A percentile compares a stretch with the other conserved stretches of the same genome.
Evolutionary conservation across 352 stramenopile species (phyloP).

Genomic region (Pythium chondricola): DNA sequence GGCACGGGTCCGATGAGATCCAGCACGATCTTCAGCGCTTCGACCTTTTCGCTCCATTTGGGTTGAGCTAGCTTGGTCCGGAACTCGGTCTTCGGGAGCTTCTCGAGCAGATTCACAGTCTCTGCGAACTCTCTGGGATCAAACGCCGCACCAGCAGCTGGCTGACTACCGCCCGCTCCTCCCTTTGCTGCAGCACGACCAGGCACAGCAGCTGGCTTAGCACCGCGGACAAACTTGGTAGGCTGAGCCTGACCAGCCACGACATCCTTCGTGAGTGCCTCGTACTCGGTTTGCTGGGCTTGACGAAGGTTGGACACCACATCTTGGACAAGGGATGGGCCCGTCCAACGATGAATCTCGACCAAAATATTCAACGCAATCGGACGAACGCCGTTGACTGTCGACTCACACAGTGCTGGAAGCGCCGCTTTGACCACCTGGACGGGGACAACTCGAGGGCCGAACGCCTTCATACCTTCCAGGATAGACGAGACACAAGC

Average conservation of each 20-base stretch:
- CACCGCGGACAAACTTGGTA: slow-evolving; percentile 65
- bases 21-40: slow-evolving; percentile 80
- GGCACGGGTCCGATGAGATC: slow-evolving; percentile 74
- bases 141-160: slow-evolving; percentile 27
- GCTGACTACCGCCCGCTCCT: slow-evolving; percentile 1
- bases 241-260: slow-evolving; percentile 51
- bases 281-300: slow-evolving; percentile 81
- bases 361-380: slow-evolving; percentile 72
- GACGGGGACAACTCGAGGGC: slow-evolving; percentile 64
- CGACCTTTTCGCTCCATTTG: slow-evolving; percentile 87
- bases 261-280: slow-evolving; percentile 70
- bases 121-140: slow-evolving; percentile 83
- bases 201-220: slow-evolving; percentile 24
- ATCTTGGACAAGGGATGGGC: slow-evolving; percentile 66
- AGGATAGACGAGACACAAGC: slow-evolving; percentile 59
- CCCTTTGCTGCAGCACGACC: slow-evolving; percentile 8
- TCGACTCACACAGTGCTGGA: slow-evolving; percentile 69
- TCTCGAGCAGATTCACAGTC: slow-evolving; percentile 76
- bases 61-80: slow-evolving; percentile 60
- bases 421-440: slow-evolving; percentile 63
- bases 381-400: slow-evolving; percentile 73
- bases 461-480: slow-evolving; percentile 73
- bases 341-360: slow-evolving; percentile 80
- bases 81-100: slow-evolving; percentile 76
- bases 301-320: slow-evolving; percentile 74